Evolutionary conservation across 2,329 filamentous ascomycete species (phyloP).

Genomic region (Fusarium ramigenum): DNA sequence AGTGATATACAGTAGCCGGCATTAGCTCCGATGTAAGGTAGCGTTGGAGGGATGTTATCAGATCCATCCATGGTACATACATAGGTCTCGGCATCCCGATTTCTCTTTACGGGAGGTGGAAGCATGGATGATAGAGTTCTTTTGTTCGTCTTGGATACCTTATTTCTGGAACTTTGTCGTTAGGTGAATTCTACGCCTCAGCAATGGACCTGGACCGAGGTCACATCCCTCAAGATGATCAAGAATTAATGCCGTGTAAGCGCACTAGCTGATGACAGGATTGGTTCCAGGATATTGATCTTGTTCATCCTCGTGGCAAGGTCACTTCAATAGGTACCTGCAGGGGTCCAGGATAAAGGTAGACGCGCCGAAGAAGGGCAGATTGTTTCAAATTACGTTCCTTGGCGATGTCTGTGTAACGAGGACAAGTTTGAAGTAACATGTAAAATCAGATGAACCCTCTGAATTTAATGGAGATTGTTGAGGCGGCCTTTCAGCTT

Average conservation of each 20-base stretch:
- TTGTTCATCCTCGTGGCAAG: background rate
- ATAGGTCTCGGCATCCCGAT: background rate
- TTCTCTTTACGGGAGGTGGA: background rate
- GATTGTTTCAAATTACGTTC: slow-evolving; percentile 27
- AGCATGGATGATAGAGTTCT: background rate
- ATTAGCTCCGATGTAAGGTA: slow-evolving; percentile 34
- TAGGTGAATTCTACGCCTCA: background rate
- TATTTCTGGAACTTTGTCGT: background rate
- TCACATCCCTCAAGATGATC: background rate
- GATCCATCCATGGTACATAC: slow-evolving; percentile 20
- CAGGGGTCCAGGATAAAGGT: slow-evolving; percentile 13
- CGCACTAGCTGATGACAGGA: slow-evolving; percentile 5
- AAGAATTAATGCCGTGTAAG: slow-evolving; percentile 6
- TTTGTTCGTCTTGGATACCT: slow-evolving; percentile 9
- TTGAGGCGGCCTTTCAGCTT: slow-evolving; percentile 1
- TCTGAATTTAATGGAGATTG: slow-evolving; percentile 23
- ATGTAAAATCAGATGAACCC: slow-evolving; percentile 21
- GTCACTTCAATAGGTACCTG: background rate
- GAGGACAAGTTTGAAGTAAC: slow-evolving; percentile 19
- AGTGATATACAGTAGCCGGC: background rate
- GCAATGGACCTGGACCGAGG: background rate
- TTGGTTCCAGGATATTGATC: background rate
- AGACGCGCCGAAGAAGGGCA: slow-evolving; percentile 12
- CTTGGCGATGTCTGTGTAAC: slow-evolving; percentile 15
- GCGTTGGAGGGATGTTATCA: slow-evolving; percentile 25